Percentiles rank a stretch among this genome's conserved stretches.
phyloP scores from a whole-genome alignment of 305 asterid genomes.

The Fraxinus paxiana region DNA sequence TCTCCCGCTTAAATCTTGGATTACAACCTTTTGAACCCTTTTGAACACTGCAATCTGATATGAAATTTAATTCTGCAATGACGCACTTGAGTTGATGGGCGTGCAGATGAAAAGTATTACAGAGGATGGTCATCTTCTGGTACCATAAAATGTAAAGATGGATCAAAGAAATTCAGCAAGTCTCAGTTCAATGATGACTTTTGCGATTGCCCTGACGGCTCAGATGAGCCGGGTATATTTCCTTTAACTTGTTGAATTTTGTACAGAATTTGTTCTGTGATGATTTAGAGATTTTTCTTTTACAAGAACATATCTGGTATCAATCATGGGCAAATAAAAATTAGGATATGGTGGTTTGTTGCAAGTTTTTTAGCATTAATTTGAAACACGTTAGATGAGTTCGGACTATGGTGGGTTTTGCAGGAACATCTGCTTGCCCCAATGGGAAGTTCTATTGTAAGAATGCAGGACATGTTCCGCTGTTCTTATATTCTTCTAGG shows the following conservation, averaged over 20 bases:
- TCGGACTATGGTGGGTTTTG: conserved; percentile 27
- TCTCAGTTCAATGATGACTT: conserved; percentile 87
- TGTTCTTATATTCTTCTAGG: conserved; percentile 68
- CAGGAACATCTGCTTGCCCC: conserved; percentile 99
- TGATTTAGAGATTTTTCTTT: not conserved
- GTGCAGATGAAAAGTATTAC: conserved; percentile 72
- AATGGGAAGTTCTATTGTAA: conserved; percentile 78
- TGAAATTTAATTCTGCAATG: not conserved
- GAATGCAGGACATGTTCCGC: conserved; percentile 78
- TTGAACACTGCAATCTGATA: not conserved
- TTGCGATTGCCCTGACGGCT: conserved; percentile 95
- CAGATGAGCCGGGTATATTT: conserved; percentile 85
- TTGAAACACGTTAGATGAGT: conserved; percentile 10
- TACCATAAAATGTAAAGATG: conserved; percentile 76
- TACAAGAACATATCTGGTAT: not conserved
- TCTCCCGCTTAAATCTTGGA: not conserved
- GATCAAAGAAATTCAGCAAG: conserved; percentile 57
- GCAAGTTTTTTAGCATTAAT: not conserved
- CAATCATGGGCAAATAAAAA: not conserved
- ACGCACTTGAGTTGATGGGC: not conserved
- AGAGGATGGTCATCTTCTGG: conserved; percentile 43
- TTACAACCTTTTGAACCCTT: not conserved
- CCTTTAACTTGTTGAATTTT: not conserved
- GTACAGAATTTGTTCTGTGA: conserved; percentile 1
- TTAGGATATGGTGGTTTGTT: not conserved